Evolutionary conservation across 768 basidiomycete species (phyloP), one percentile per base, ranked within the genome.

Genomic region (Cystofilobasidium capitatum): DNA sequence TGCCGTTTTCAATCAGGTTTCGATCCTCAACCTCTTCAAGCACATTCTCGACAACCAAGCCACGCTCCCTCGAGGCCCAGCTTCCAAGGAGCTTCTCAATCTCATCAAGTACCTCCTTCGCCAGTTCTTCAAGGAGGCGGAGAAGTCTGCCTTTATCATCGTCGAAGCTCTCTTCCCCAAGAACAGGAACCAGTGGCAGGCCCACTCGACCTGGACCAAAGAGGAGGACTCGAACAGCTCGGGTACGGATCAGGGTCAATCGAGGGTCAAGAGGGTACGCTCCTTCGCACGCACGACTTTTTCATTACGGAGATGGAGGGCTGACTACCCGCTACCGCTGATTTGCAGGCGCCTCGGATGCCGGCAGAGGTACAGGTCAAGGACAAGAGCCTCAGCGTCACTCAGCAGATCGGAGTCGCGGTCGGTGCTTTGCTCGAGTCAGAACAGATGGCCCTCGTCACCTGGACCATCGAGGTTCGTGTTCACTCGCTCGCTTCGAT

Each of bases 51-150:
- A 86, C 68, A 87, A 91, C 75, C 85, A 89, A 75, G 83, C 84
- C 72, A 82, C 86, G 14, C 57, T 76, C 0, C 90, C 92, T 65
- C 84, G 83, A 62, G 86, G 88, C 58, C 85, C 85, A 70, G 81
- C 89, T 1, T 82, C 83, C 79, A 88, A 87, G 72, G 96, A 98
- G 77, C 84, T 98, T 58, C 76, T 89, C 64, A 82, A 83, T 64
- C 79, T 98, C 40, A 85, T 97, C 79, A 88, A 85, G 73, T 99
- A 83, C 78, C 81, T 97, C 69, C 81, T 97, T 67, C 85, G 89
- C 31, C 86, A 87, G 75, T 98, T 98, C 81, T 98, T 99, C 85
- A 98, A 96, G 76, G 83, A 86, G 9, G 81, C 91, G 58, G 82
- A 84, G 62, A 85, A 89, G 70, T 87, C 96, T 70, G 82, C 89